Evolutionary conservation across 768 basidiomycete species (phyloP), one percentile per base, ranked within the genome.

Genomic region (Amyloporia xantha): DNA sequence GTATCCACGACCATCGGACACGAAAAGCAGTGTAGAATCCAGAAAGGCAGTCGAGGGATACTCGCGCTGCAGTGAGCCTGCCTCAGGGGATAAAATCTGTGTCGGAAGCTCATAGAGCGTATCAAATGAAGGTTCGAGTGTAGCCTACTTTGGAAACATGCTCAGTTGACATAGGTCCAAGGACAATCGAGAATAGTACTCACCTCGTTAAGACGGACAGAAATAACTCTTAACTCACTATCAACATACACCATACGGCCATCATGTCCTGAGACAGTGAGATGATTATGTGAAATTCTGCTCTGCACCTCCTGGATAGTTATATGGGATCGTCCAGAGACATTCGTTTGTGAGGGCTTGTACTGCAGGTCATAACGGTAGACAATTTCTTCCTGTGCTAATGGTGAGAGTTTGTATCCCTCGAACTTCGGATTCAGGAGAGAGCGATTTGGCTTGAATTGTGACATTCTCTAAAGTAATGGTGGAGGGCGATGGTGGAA

Each of bases 391-490:
- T 82, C 77, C 54, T 82, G 80, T 10, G 71, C 62, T 27, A 88
- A 68, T 2, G 79, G 67, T 52, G 82, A 74, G 23, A 93, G 73
- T 55, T 78, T 87, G 63, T 93, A 92, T 1, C 86, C 86, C 54
- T 93, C 90, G 49, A 93, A 93, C 55, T 84, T 86, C 1, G 87
- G 80, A 56, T 92, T 91, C 21, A 87, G 65, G 13, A 91, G 73
- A 25, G 71, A 59, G 36, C 77, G 76, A 36, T 56, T 47, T 11
- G 60, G 54, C 5, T 48, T 48, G 37, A 59, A 61, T 5, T 37
- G 27, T 6, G 54, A 37, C 56, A 60, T 60, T n/a, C n/a, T n/a
- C n/a, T n/a, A n/a, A n/a, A n/a, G n/a, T n/a, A n/a, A 30, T 35
- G 23, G 27, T 28, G 37, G 37, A n/a, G n/a, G n/a, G n/a, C n/a